Conservation (phyloP, 1,284 basidiomycete species). For the Cryptococcus neoformans region DNA sequence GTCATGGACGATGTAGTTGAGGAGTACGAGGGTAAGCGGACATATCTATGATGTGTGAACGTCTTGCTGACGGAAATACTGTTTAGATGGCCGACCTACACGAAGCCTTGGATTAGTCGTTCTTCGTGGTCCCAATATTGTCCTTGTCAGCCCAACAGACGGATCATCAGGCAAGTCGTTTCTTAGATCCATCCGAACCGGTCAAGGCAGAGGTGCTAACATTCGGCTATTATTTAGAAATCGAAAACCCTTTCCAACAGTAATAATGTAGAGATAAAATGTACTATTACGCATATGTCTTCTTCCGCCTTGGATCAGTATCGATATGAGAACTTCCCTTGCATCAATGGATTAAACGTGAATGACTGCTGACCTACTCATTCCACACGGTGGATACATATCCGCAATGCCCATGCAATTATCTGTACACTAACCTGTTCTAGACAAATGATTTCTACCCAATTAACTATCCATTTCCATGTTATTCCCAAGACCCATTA, state of each 20-base stretch:
- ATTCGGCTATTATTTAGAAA: conserved; percentile 27
- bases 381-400: too few relatives aligned
- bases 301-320: too few relatives aligned
- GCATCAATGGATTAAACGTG: background rate
- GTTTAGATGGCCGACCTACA: conserved; percentile 51
- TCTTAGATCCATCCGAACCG: too few relatives aligned
- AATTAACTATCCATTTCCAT: too few relatives aligned
- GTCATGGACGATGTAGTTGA: conserved; percentile 56
- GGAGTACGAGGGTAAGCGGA: conserved; percentile 47
- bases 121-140: conserved; percentile 86
- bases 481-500: too few relatives aligned
- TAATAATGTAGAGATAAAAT: background rate
- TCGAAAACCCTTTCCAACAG: conserved; percentile 48
- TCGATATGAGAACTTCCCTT: background rate
- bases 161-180: conserved; percentile 62
- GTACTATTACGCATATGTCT: too few relatives aligned
- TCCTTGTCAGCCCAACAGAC: conserved; percentile 86
- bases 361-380: too few relatives aligned
- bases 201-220: background rate
- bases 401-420: too few relatives aligned
- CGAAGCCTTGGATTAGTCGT: conserved; percentile 80
- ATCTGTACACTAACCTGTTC: too few relatives aligned
- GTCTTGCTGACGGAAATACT: conserved; percentile 34
- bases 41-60: conserved; percentile 53
- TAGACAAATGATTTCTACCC: too few relatives aligned